These are phyloP conservation scores for Debaryomyces hansenii DNA, from an alignment of 805 yeast genomes.

Conservation along the genomic window DNA sequence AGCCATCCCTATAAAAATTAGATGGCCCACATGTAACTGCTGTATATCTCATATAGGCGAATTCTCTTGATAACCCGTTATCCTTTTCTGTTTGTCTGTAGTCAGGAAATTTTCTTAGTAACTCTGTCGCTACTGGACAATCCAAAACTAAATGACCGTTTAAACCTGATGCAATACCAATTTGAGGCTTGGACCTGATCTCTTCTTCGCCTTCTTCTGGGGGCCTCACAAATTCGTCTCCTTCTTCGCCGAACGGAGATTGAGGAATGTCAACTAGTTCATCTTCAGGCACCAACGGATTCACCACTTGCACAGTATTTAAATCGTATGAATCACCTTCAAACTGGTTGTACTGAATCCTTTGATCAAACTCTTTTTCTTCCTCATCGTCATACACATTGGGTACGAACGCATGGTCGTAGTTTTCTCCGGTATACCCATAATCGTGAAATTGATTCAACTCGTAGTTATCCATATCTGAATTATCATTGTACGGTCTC, in stretches of 20 bases:
- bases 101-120: conserved; percentile 42
- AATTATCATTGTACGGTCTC: conserved; percentile 4
- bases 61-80: conserved; percentile 51
- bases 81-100: conserved; percentile 31
- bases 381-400: conserved; percentile 43
- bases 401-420: conserved; percentile 43
- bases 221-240: conserved; percentile 23
- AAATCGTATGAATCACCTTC: conserved; percentile 45
- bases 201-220: conserved; percentile 37
- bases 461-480: conserved; percentile 14
- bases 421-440: conserved; percentile 14
- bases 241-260: conserved; percentile 32
- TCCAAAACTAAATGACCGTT: conserved; percentile 48
- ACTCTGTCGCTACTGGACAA: conserved; percentile 47
- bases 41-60: conserved; percentile 58
- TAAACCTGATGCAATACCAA: conserved; percentile 35
- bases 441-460: conserved; percentile 23
- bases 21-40: conserved; percentile 75
- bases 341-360: conserved; percentile 37
- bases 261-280: conserved; percentile 12
- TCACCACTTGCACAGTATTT: conserved; percentile 28
- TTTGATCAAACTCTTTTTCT: conserved; percentile 38
- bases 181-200: conserved; percentile 31
- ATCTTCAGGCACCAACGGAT: conserved; percentile 14
- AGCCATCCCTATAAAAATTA: conserved; percentile 56